These are phyloP conservation scores for Globisporangium middletonii DNA, from an alignment of 352 stramenopile species.

Conservation along the genomic window DNA sequence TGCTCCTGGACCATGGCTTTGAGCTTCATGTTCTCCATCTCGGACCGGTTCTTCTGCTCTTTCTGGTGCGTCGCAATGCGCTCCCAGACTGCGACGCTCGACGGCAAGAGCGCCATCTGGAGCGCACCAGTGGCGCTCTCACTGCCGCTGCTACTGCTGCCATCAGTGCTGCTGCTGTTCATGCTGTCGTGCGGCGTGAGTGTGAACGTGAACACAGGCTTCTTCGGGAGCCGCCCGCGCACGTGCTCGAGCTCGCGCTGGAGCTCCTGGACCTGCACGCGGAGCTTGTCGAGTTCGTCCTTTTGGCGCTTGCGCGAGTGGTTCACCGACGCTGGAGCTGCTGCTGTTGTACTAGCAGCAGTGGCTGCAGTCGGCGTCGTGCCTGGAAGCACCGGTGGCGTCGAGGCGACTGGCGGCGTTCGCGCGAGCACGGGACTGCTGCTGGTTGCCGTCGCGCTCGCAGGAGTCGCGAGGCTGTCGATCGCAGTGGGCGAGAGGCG, in stretches of 20 bases:
- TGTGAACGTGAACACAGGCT: background rate
- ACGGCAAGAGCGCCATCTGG: slow-evolving; percentile 5
- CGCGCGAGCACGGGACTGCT: background rate
- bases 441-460: background rate
- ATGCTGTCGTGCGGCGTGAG: background rate
- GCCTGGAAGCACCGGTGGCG: background rate
- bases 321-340: slow-evolving; percentile 17
- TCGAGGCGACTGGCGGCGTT: background rate
- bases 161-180: too few relatives aligned
- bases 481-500: slow-evolving; percentile 8
- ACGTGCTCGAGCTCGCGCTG: slow-evolving; percentile 33
- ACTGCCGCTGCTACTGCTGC: background rate
- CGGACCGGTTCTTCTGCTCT: slow-evolving; percentile 55
- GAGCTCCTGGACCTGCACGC: slow-evolving; percentile 52
- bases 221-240: slow-evolving; percentile 10
- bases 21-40: slow-evolving; percentile 65
- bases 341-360: background rate
- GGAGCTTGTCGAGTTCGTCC: slow-evolving; percentile 40
- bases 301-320: slow-evolving; percentile 53
- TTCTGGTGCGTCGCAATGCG: slow-evolving; percentile 61
- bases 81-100: slow-evolving; percentile 35
- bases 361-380: background rate
- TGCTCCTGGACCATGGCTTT: slow-evolving; percentile 50
- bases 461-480: slow-evolving; percentile 1
- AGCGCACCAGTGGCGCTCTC: background rate